Evolutionary conservation across 129 eudicot genomes (phyloP), one percentile per base, ranked within the genome.

Genomic region (Ambrosia trifida): DNA sequence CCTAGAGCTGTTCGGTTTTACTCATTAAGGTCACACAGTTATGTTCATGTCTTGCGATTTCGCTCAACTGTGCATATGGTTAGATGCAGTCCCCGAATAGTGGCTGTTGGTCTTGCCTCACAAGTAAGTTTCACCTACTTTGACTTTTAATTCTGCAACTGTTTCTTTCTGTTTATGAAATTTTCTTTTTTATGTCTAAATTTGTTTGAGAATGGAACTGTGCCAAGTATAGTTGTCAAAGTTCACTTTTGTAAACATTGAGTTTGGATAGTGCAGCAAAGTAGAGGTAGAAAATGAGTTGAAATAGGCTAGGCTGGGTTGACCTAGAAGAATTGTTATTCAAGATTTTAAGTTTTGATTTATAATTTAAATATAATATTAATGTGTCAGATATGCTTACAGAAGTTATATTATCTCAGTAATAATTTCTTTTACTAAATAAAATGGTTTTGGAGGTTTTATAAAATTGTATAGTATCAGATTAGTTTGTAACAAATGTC

Each of bases 1-100:
- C 88, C 97, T 33, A 89, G 87, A 16, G 85, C 89, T 69, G 97
- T 94, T 74, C 85, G 89, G 17, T 94, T 94, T 83, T 94, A 94
- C 84, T 94, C 99, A 2, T 73, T 94, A 78, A 87, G 76, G 73
- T 85, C 88, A 54, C 95, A 94, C 77, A 87, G 70, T 71, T 89
- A 94, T 82, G 97, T 94, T 19, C 96, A 87, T 61, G 82, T 83
- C 56, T 81, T 7, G 79, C 56, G 92, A 68, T 92, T 92, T 64
- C 89, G 92, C 32, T 92, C 98, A 20, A 80, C 95, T 71, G 98
- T 92, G 41, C 78, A 80, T 71, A 89, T 89, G 90, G 88, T 92
- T 69, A 85, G 96, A 72, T 92, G 98, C 91, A 92, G 98, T 72
- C 85, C 87, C 5, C 85, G 80, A 13, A 79, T 92, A 70, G 98